A percentile compares a stretch with the other conserved stretches of the same genome.
Conservation (phyloP, 192 early-diverging fungal species). For the Allomyces macrogynus region DNA sequence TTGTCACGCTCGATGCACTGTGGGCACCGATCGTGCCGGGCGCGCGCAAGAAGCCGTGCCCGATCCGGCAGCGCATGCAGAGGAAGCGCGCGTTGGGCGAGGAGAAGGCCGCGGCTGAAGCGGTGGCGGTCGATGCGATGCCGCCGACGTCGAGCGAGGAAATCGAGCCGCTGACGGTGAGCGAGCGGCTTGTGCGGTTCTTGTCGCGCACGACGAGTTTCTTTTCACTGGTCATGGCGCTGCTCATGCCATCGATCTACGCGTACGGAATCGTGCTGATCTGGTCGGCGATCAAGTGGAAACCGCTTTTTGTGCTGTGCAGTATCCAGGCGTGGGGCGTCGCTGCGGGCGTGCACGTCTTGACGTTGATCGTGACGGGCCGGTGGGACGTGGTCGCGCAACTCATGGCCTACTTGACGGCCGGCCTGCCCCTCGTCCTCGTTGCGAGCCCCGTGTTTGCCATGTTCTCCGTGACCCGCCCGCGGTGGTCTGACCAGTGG, state of each 20-base stretch:
- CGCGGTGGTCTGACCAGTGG: background rate
- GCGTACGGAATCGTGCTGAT: background rate
- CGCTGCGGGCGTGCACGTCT: background rate
- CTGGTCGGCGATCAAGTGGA: background rate
- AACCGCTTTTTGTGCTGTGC: background rate
- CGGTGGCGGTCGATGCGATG: background rate
- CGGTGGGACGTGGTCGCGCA: background rate
- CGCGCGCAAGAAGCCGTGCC: background rate
- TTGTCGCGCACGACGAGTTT: background rate
- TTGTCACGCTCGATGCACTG: background rate
- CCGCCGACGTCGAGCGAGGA: too few species aligned
- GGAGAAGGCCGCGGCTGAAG: background rate
- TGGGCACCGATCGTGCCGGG: background rate
- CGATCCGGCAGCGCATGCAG: background rate
- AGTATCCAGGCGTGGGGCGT: background rate
- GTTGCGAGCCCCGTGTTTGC: background rate
- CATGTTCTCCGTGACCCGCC: background rate
- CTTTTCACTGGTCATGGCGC: background rate
- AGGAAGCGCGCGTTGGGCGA: background rate
- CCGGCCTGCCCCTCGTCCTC: background rate
- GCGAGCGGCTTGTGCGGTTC: background rate
- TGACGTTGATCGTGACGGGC: background rate
- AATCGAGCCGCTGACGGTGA: background rate
- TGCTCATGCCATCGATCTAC: background rate
- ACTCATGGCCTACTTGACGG: background rate